Base-by-base conservation (phyloP, 169 alveolate genomes). In the Perkinsus olseni region DNA sequence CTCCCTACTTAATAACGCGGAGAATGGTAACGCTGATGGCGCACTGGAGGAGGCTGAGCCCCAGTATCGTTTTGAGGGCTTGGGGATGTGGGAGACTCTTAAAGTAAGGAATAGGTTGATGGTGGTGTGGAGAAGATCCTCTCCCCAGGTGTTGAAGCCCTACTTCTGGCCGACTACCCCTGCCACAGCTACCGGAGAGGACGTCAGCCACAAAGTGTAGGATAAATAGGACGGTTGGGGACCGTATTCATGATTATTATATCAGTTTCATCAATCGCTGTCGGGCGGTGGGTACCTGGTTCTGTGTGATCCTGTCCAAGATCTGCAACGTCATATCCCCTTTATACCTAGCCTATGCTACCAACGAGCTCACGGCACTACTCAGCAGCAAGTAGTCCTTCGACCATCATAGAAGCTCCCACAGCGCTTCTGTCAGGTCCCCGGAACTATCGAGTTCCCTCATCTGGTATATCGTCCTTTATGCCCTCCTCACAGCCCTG, bases 281-380 rank as follows among this genome's bases (percentile, higher is more conserved):
- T 17, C 92, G 93, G 40, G 51, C 93, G 28, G 93, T 92, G 24
- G n/a, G 92, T 0, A 94, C 93, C 28, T 93, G 93, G 91, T 74
- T 94, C 38, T 93, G 93, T 37, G 92, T 94, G 31, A 91, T 94
- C 13, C 24, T 94, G 13, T 94, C 95, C n/a, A 94, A 94, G 48
- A n/a, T 91, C 11, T 94, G 93, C 74, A 94, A 94, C 91, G 95
- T 94, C 0, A n/a, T 93, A 11, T 93, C 94, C 6, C 95, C 95
- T 0, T 91, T 94, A 91, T 94, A 94, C 74, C 91, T 94, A n/a
- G 95, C 95, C 28, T 38, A 74, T 39, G 94, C 95, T 39, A 93
- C 95, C 34, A 93, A 92, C 74, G 95, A 94, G 82, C 82, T 62
- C 1, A 62, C 82, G 1, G 0, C 28, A 13, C 34, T 62, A 13